These are phyloP conservation scores for Trichoderma lentiforme DNA, from an alignment of 2,329 filamentous ascomycete species.

Conservation along the genomic window DNA sequence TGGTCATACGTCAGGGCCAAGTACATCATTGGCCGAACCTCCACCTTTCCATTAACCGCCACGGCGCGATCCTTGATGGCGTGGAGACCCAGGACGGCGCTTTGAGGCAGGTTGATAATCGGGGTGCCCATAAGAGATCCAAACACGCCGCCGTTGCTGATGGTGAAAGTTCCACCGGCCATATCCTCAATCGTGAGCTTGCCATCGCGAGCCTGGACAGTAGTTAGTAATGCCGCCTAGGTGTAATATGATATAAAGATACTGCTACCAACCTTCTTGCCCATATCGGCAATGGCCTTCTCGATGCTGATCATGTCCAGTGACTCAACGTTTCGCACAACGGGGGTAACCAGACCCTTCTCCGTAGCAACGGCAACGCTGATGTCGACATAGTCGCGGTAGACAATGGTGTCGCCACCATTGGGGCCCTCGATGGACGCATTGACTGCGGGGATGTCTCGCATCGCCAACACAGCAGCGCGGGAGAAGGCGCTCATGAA, in stretches of 20 bases:
- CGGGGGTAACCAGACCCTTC: slow-evolving; percentile 94
- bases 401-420: slow-evolving; percentile 95
- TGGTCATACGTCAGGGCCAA: slow-evolving; percentile 97
- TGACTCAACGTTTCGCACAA: slow-evolving; percentile 87
- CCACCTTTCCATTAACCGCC: slow-evolving; percentile 87
- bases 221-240: not conserved
- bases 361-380: slow-evolving; percentile 96
- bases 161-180: slow-evolving; percentile 97
- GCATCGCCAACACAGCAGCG: slow-evolving; percentile 87
- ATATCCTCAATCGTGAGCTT: slow-evolving; percentile 99
- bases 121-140: slow-evolving; percentile 96
- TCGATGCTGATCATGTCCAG: slow-evolving; percentile 89
- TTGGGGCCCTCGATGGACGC: slow-evolving; percentile 95
- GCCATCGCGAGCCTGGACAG: slow-evolving; percentile 74
- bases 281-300: slow-evolving; percentile 84
- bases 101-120: slow-evolving; percentile 96
- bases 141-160: slow-evolving; percentile 96
- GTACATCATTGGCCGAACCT: slow-evolving; percentile 99
- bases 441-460: slow-evolving; percentile 90
- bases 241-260: not conserved
- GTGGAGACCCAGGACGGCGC: slow-evolving; percentile 86
- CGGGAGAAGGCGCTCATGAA: slow-evolving; percentile 98
- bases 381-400: slow-evolving; percentile 96
- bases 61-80: slow-evolving; percentile 94
- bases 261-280: slow-evolving; percentile 73